Conservation (phyloP, 495 filamentous ascomycete genomes). For the Xylaria curta region DNA sequence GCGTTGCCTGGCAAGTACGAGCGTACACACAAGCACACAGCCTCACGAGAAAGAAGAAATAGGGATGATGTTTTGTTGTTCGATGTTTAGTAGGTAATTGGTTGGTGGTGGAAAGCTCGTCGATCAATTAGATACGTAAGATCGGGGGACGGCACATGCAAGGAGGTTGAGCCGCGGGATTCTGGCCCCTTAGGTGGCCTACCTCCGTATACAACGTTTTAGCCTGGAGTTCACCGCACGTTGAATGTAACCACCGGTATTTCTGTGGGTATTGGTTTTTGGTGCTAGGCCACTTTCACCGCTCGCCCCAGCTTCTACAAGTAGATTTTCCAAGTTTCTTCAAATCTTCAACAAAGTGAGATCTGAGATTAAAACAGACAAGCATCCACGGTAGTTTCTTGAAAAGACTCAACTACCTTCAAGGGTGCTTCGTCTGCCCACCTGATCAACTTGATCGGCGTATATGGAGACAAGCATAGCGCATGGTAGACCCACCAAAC, state of each 20-base stretch:
- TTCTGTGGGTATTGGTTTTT: background rate
- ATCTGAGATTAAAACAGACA: background rate
- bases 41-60: constrained; percentile 1
- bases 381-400: background rate
- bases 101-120: constrained; percentile 4
- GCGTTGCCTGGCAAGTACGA: background rate
- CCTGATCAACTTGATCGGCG: background rate
- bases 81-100: background rate
- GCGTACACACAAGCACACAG: background rate
- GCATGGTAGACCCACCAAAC: background rate
- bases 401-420: background rate
- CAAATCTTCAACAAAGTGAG: background rate
- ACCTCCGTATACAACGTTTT: constrained; percentile 10
- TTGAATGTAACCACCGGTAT: constrained; percentile 11
- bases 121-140: background rate
- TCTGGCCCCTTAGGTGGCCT: background rate
- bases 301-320: background rate
- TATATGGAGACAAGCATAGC: background rate
- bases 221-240: background rate
- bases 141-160: constrained; percentile 9
- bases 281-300: background rate
- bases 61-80: constrained; percentile 5
- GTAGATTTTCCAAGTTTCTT: background rate
- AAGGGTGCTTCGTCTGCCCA: background rate
- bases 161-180: constrained; percentile 14